phyloP scores from a whole-genome alignment of 176 grass and related monocot genomes.

The Triticum dicoccoides region DNA sequence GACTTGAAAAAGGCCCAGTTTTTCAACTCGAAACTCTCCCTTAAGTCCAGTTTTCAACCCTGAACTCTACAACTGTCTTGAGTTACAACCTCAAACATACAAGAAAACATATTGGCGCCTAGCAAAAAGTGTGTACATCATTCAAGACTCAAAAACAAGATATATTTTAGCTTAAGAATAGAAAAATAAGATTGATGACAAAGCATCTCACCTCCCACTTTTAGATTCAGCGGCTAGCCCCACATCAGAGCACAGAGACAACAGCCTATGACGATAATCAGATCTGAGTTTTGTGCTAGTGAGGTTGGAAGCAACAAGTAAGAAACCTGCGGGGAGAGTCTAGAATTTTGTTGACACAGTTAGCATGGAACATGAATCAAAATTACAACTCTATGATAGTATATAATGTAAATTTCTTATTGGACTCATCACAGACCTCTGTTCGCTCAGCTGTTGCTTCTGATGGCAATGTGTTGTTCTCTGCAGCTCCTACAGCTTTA shows the following conservation, averaged over 20 bases:
- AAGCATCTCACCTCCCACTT: slow-evolving; percentile 67
- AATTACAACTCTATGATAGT: slow-evolving; percentile 24
- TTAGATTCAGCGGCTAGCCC: slow-evolving; percentile 96
- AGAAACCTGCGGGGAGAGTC: slow-evolving; percentile 98
- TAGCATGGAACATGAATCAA: slow-evolving; percentile 44
- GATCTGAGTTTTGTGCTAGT: slow-evolving; percentile 84
- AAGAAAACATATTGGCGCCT: background rate
- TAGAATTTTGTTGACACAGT: slow-evolving; percentile 61
- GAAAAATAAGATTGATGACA: slow-evolving; percentile 3
- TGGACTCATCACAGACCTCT: slow-evolving; percentile 52
- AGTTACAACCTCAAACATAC: background rate
- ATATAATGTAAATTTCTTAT: slow-evolving; percentile 26
- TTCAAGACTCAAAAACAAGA: background rate
- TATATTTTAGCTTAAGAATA: slow-evolving; percentile 17
- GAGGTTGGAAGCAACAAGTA: slow-evolving; percentile 86
- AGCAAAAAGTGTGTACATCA: slow-evolving; percentile 1
- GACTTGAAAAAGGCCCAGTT: background rate
- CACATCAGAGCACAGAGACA: slow-evolving; percentile 99
- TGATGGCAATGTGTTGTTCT: slow-evolving; percentile 61
- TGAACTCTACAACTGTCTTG: background rate
- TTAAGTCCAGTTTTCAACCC: background rate
- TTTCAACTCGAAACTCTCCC: background rate
- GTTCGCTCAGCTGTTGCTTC: slow-evolving; percentile 85
- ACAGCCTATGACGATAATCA: slow-evolving; percentile 89
- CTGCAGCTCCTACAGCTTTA: slow-evolving; percentile 68